Evolutionary conservation across 208 protist genomes (phyloP).

Genomic region (Entamoeba histolytica): DNA sequence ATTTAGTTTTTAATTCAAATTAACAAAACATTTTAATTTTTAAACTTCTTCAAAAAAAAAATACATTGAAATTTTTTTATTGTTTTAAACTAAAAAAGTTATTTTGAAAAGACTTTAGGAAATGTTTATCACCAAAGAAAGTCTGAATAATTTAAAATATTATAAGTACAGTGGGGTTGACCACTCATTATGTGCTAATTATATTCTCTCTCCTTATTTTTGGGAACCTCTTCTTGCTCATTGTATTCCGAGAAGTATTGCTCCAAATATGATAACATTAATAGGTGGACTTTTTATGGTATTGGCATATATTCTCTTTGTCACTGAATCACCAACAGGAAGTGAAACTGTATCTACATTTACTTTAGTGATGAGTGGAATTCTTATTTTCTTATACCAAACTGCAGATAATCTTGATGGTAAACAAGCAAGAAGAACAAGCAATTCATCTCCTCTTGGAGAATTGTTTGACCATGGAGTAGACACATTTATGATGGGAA

Average conservation of each 20-base stretch:
- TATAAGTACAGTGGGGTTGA: conserved; percentile 2
- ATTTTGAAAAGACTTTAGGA: background rate
- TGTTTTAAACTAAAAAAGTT: too few relatives aligned
- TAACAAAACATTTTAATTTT: too few relatives aligned
- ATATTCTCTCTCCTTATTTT: background rate
- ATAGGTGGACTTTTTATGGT: background rate
- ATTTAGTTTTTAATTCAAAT: too few relatives aligned
- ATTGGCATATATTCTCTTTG: background rate
- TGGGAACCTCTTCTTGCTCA: background rate
- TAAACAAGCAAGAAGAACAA: background rate
- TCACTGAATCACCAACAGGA: background rate
- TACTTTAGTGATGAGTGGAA: background rate
- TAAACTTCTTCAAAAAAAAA: too few relatives aligned
- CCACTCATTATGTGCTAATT: background rate
- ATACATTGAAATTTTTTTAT: too few relatives aligned
- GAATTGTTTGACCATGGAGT: background rate
- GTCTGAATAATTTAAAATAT: background rate
- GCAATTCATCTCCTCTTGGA: background rate
- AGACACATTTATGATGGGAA: background rate
- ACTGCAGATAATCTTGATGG: background rate
- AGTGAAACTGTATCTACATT: background rate
- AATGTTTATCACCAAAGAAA: background rate
- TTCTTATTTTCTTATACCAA: background rate
- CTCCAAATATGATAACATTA: conserved; percentile 1
- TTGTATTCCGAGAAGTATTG: background rate